phyloP scores from a whole-genome alignment of 805 yeast species.

The Lachancea kluyveri region DNA sequence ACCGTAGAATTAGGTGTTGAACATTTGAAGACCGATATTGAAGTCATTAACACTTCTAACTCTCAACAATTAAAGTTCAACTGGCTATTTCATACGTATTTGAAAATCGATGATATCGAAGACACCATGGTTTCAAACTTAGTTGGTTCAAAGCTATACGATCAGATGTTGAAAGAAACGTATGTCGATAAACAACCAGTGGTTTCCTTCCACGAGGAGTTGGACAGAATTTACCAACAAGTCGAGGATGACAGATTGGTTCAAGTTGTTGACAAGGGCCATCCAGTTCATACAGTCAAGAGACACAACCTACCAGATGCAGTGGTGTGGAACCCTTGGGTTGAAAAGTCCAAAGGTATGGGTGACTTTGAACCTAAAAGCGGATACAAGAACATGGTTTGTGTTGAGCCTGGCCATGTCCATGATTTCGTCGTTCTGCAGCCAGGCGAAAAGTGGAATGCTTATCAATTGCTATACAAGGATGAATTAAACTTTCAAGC shows the following conservation, averaged over 20 bases:
- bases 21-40: conserved; percentile 60
- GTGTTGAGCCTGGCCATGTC: conserved; percentile 93
- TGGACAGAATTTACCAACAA: conserved; percentile 75
- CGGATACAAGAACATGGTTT: conserved; percentile 84
- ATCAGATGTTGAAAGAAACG: conserved; percentile 61
- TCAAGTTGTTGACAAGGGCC: conserved; percentile 66
- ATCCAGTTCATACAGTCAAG: conserved; percentile 60
- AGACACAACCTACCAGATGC: conserved; percentile 57
- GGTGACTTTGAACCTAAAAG: conserved; percentile 80
- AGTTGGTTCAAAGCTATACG: conserved; percentile 64
- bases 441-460: conserved; percentile 76
- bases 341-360: conserved; percentile 73
- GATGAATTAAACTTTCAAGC: conserved; percentile 61
- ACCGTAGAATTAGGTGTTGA: conserved; percentile 58
- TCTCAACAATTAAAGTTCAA: conserved; percentile 67
- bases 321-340: conserved; percentile 99
- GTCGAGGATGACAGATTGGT: conserved; percentile 49
- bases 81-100: conserved; percentile 92
- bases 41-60: conserved; percentile 63
- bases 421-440: conserved; percentile 53
- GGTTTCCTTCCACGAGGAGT: conserved; percentile 65
- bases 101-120: conserved; percentile 67
- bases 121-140: conserved; percentile 74
- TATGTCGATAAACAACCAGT: conserved; percentile 73
- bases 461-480: conserved; percentile 50